phyloP scores from a whole-genome alignment of 164 flowering plant species.

The Annona cherimola region DNA sequence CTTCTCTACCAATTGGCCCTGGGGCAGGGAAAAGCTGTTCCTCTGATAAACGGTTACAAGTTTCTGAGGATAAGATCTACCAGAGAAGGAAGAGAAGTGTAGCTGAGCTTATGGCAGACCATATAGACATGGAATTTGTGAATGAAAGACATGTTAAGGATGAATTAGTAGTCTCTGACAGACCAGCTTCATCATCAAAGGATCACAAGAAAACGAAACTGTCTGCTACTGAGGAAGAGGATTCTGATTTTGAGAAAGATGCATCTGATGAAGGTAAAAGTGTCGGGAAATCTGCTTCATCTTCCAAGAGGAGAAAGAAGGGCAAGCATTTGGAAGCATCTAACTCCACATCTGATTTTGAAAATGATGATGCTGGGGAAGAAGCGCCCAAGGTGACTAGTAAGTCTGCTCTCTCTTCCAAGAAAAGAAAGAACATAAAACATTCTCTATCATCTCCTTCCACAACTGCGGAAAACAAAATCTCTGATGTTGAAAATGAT shows the following conservation, averaged over 20 bases:
- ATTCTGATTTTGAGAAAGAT: slow-evolving; percentile 9
- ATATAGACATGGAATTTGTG: slow-evolving; percentile 12
- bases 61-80: slow-evolving; percentile 20
- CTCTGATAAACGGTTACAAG: slow-evolving; percentile 13
- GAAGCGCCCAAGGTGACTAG: slow-evolving; percentile 10
- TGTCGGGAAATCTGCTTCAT: slow-evolving; percentile 1
- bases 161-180: slow-evolving; percentile 2
- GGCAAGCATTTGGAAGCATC: slow-evolving; percentile 6
- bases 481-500: slow-evolving; percentile 9
- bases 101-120: slow-evolving; percentile 19
- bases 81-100: slow-evolving; percentile 46
- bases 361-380: slow-evolving; percentile 4
- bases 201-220: slow-evolving; percentile 6
- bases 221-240: slow-evolving; percentile 14
- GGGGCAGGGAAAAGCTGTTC: slow-evolving; percentile 5
- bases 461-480: slow-evolving; percentile 5
- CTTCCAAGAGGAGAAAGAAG: slow-evolving; percentile 9
- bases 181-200: slow-evolving; percentile 5
- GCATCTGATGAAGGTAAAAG: slow-evolving; percentile 14
- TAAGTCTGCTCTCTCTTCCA: slow-evolving; percentile 6
- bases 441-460: slow-evolving; percentile 17
- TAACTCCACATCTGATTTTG: slow-evolving; percentile 5
- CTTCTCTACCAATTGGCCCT: slow-evolving; percentile 21
- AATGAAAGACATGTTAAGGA: background rate
- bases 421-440: slow-evolving; percentile 7